phyloP scores from a whole-genome alignment of 805 yeast genomes.

The Saccharomycopsis guyanensis region DNA sequence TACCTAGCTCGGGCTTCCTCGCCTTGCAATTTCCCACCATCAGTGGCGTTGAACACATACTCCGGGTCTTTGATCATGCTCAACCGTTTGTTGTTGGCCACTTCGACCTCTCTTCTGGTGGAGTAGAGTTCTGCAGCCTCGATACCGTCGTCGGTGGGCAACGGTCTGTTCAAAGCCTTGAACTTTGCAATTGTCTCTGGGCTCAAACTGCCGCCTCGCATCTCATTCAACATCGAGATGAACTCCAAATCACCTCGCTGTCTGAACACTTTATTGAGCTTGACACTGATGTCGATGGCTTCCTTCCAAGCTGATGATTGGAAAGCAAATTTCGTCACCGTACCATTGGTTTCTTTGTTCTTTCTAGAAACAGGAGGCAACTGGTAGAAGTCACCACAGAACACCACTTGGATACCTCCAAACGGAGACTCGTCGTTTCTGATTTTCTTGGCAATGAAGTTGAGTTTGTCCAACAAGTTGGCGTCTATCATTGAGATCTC shows the following conservation, averaged over 20 bases:
- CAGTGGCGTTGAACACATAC: slow-evolving; percentile 41
- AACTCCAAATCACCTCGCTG: slow-evolving; percentile 68
- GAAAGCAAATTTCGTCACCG: slow-evolving; percentile 48
- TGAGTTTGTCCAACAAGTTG: slow-evolving; percentile 52
- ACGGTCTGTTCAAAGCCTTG: slow-evolving; percentile 40
- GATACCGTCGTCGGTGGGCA: slow-evolving; percentile 47
- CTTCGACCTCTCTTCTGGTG: slow-evolving; percentile 63
- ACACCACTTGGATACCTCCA: slow-evolving; percentile 73
- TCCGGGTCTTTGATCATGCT: slow-evolving; percentile 37
- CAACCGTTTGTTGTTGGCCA: slow-evolving; percentile 50
- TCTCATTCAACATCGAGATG: slow-evolving; percentile 66
- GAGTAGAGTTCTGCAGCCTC: slow-evolving; percentile 71
- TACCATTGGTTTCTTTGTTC: slow-evolving; percentile 26
- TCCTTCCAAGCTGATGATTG: slow-evolving; percentile 56
- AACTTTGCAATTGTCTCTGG: slow-evolving; percentile 43
- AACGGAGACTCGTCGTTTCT: slow-evolving; percentile 46
- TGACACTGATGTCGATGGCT: slow-evolving; percentile 48
- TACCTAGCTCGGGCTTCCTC: slow-evolving; percentile 6
- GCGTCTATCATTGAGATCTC: slow-evolving; percentile 81
- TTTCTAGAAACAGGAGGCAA: slow-evolving; percentile 59
- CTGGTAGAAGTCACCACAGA: slow-evolving; percentile 79
- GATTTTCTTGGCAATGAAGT: slow-evolving; percentile 48
- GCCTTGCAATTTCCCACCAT: slow-evolving; percentile 26
- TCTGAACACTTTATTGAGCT: slow-evolving; percentile 60
- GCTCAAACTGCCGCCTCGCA: slow-evolving; percentile 56